Conservation (phyloP, 2,329 filamentous ascomycete species). For the Stagonosporopsis tanaceti region DNA sequence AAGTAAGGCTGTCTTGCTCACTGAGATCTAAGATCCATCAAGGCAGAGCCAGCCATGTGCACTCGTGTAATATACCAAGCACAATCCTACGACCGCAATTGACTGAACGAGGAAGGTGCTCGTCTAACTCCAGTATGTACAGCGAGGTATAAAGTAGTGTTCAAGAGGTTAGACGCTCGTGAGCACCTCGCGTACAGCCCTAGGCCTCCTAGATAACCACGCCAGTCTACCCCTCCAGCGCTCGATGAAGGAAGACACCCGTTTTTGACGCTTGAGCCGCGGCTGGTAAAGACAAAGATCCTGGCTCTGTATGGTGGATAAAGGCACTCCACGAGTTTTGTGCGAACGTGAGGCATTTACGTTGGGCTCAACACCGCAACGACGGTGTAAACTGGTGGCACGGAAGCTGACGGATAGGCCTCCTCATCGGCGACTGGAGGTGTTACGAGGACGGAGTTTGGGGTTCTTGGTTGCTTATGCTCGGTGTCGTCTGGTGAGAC, state of each 20-base stretch:
- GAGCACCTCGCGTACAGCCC: conserved; percentile 7
- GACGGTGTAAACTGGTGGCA: conserved; percentile 11
- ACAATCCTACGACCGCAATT: conserved; percentile 7
- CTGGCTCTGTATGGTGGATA: conserved; percentile 19
- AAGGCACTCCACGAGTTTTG: conserved; percentile 10
- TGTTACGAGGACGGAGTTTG: conserved; percentile 9
- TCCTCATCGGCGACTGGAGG: not conserved
- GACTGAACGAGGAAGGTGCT: conserved; percentile 21
- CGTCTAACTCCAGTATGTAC: conserved; percentile 10
- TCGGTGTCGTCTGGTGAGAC: conserved; percentile 1
- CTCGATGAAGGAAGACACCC: conserved; percentile 13
- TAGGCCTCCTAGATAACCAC: conserved; percentile 10
- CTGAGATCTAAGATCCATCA: not conserved
- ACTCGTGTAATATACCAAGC: conserved; percentile 12
- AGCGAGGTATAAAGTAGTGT: conserved; percentile 7
- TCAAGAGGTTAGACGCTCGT: conserved; percentile 9
- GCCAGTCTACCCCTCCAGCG: conserved; percentile 3
- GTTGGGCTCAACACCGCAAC: conserved; percentile 12
- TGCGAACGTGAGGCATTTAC: conserved; percentile 21
- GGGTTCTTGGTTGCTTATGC: conserved; percentile 13
- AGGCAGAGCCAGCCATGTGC: conserved; percentile 11
- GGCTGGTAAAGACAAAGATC: conserved; percentile 2
- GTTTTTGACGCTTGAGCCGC: conserved; percentile 16
- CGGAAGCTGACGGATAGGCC: conserved; percentile 6
- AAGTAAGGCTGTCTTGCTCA: conserved; percentile 3